Base-by-base conservation (phyloP, 768 basidiomycete genomes). In the Boletus barrowsii region DNA sequence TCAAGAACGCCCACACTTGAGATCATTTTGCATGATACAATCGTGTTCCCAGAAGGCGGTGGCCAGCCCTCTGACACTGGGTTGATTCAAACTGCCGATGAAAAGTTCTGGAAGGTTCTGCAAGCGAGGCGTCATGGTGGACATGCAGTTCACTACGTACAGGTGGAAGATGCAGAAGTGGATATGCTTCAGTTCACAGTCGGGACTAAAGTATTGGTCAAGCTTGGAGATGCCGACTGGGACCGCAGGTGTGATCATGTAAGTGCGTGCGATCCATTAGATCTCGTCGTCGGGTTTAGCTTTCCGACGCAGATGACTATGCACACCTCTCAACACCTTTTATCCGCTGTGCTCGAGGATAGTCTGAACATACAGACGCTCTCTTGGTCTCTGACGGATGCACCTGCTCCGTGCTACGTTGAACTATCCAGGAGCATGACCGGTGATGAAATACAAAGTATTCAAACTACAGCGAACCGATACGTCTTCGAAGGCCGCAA, bases 271-370 rank as follows among this genome's bases (percentile, higher is more conserved):
- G 51, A 47, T 40, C 54, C 42, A 35, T 10, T 26, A 32, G 47
- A 36, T 35, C 29, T 53, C 22, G 41, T 36, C 29, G 14, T 51
- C 30, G n/a, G 50, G 32, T 53, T 20, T 26, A 30, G 17, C 18
- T 36, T 22, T 47, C 24, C 11, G 36, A 24, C 41, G 42, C 60
- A 90, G 87, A 89, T 89, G 86, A 81, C 83, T 15, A 83, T 90
- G 81, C 90, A 93, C 68, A 91, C 90, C 1, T 86, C 87, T 0
- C 91, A 93, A 63, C 91, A 92, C 57, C 76, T 91, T 42, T 79
- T 93, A 22, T 91, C 90, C 14, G 88, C 90, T 1, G 75, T 91
- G n/a, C 75, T 93, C 5, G 88, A 92, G 62, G 75, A 77, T 22
- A 73, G 72, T 4, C 75, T 89, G 37, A 69, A 80, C 32, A 74